Conservation (phyloP, 192 early-diverging fungal species). For the Nowakowskiella sp. region DNA sequence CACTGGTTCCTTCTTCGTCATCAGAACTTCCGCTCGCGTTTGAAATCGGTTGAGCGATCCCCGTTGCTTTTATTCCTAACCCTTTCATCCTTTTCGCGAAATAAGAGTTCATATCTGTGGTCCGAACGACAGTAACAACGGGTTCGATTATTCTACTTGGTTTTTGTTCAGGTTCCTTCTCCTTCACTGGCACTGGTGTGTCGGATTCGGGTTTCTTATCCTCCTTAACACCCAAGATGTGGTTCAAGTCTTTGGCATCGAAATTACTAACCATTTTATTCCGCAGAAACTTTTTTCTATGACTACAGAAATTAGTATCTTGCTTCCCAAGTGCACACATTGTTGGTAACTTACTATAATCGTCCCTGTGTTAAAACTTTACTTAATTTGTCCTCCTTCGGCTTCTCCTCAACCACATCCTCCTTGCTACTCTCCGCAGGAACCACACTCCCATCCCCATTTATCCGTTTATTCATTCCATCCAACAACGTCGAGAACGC, state of each 20-base stretch:
- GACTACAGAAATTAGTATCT: slow-evolving; percentile 11
- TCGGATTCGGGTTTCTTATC: neutral
- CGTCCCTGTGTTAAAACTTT: neutral
- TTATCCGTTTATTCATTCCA: slow-evolving; percentile 61
- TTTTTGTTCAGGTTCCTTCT: neutral
- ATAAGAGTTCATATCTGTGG: neutral
- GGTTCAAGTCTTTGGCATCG: slow-evolving; percentile 25
- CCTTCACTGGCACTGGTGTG: neutral
- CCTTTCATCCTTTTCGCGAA: neutral
- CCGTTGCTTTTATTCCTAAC: neutral
- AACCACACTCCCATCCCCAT: slow-evolving; percentile 6
- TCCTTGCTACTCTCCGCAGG: slow-evolving; percentile 19
- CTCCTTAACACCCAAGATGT: slow-evolving; percentile 38
- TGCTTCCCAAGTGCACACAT: neutral
- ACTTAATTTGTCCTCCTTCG: slow-evolving; percentile 1
- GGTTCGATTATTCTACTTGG: neutral
- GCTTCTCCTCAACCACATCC: slow-evolving; percentile 2
- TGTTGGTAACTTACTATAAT: slow-evolving; percentile 1
- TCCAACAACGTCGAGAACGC: slow-evolving; percentile 76
- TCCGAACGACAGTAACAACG: neutral
- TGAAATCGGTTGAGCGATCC: neutral
- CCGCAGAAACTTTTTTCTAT: slow-evolving; percentile 42
- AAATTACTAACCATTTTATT: slow-evolving; percentile 43
- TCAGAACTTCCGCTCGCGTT: too few species aligned
- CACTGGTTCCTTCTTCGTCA: too few species aligned